These are phyloP conservation scores for Tetracladium setigerum DNA, from an alignment of 495 filamentous ascomycete species.

Conservation along the genomic window DNA sequence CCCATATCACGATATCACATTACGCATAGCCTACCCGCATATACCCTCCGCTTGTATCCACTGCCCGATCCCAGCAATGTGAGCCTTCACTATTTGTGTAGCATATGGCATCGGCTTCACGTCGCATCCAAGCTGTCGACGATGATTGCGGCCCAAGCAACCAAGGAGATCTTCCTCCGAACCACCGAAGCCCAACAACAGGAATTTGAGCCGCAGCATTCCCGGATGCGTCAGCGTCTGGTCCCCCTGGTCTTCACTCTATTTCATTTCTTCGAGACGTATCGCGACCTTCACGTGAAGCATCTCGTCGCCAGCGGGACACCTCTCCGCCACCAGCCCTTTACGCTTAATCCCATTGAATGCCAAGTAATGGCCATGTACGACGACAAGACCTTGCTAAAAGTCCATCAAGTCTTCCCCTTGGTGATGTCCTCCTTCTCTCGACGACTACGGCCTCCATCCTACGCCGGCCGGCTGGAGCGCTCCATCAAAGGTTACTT, in stretches of 20 bases:
- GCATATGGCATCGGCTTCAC: constrained; percentile 50
- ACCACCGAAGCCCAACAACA: constrained; percentile 37
- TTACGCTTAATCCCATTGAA: constrained; percentile 42
- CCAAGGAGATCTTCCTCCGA: constrained; percentile 46
- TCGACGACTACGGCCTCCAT: constrained; percentile 44
- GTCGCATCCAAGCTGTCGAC: constrained; percentile 46
- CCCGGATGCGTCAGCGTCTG: constrained; percentile 47
- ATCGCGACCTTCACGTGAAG: constrained; percentile 43
- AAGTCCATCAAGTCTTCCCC: constrained; percentile 48
- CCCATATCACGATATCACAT: constrained; percentile 49
- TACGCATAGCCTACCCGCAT: constrained; percentile 42
- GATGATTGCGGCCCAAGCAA: constrained; percentile 47
- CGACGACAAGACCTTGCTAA: constrained; percentile 44
- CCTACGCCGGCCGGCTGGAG: constrained; percentile 48
- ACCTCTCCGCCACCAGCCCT: constrained; percentile 15
- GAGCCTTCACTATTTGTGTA: constrained; percentile 48
- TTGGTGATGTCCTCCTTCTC: constrained; percentile 48
- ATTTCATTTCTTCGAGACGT: constrained; percentile 53
- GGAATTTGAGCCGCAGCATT: constrained; percentile 45
- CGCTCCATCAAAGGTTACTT: constrained; percentile 49
- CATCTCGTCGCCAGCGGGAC: constrained; percentile 28
- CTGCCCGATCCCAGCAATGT: constrained; percentile 31
- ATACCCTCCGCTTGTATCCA: constrained; percentile 45
- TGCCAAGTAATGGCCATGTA: constrained; percentile 47
- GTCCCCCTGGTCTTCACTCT: constrained; percentile 47